A percentile compares a stretch with the other conserved stretches of the same genome.
phyloP scores from a whole-genome alignment of 2,329 filamentous ascomycete genomes.

The Epichloe gansuensis region DNA sequence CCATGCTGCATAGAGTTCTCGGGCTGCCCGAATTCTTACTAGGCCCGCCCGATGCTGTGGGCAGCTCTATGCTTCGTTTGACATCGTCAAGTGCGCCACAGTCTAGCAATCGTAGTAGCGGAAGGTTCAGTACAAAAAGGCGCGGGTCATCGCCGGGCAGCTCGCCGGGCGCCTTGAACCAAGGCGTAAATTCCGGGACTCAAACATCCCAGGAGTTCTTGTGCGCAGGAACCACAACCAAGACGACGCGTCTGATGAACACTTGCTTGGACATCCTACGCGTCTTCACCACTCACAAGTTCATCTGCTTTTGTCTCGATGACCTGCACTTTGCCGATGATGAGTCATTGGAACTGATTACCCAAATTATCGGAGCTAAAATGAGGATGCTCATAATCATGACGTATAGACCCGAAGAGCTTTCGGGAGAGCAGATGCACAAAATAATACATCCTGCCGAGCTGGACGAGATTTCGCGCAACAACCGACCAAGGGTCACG shows the following conservation, averaged over 20 bases:
- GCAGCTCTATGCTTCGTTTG: conserved; percentile 4
- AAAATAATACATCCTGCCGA: conserved; percentile 41
- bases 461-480: conserved; percentile 34
- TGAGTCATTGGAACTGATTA: conserved; percentile 73
- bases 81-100: conserved; percentile 1
- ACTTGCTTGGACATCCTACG: conserved; percentile 78
- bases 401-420: conserved; percentile 58
- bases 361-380: conserved; percentile 63
- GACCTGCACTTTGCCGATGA: conserved; percentile 85
- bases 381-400: conserved; percentile 74
- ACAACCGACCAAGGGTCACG: conserved; percentile 46
- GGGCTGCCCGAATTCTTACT: conserved; percentile 59
- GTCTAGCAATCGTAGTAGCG: conserved; percentile 15
- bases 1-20: conserved; percentile 46
- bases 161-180: conserved; percentile 24
- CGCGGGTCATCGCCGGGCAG: conserved; percentile 37
- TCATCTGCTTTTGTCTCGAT: conserved; percentile 80
- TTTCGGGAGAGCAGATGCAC: conserved; percentile 41
- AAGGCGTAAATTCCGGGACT: conserved; percentile 24
- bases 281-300: conserved; percentile 68
- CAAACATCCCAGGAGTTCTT: conserved; percentile 48
- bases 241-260: conserved; percentile 66
- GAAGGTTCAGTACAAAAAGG: conserved; percentile 23
- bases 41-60: conserved; percentile 30
- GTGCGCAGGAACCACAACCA: conserved; percentile 43